Conservation (phyloP, 495 filamentous ascomycete species). For the Neurospora intermedia region DNA sequence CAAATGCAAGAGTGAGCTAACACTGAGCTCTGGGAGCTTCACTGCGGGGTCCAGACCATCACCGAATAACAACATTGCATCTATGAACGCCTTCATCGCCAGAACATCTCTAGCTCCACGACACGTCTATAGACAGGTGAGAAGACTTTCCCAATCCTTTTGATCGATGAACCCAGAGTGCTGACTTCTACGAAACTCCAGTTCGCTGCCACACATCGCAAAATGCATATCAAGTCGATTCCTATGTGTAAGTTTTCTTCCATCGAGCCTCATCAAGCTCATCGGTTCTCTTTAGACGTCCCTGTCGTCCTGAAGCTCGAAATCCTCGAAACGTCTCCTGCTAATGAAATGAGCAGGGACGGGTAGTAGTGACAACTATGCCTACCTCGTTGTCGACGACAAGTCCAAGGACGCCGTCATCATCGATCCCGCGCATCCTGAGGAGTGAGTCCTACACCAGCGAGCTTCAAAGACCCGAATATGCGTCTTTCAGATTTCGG, state of each 20-base stretch:
- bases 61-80: neutral
- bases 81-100: slow-evolving; percentile 23
- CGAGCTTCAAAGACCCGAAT: neutral
- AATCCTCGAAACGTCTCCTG: neutral
- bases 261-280: neutral
- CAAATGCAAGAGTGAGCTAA: neutral
- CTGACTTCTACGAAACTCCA: slow-evolving; percentile 3
- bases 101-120: slow-evolving; percentile 16
- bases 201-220: slow-evolving; percentile 27
- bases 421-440: slow-evolving; percentile 86
- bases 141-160: neutral
- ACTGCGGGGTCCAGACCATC: neutral
- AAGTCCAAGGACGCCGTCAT: slow-evolving; percentile 82
- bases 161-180: slow-evolving; percentile 4
- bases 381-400: slow-evolving; percentile 89
- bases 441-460: slow-evolving; percentile 52
- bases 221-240: slow-evolving; percentile 95
- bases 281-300: neutral
- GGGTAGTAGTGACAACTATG: slow-evolving; percentile 88
- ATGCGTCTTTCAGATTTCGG: neutral
- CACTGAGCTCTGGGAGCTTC: neutral
- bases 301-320: neutral
- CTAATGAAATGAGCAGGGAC: slow-evolving; percentile 48
- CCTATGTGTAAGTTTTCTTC: slow-evolving; percentile 76
- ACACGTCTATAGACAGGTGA: slow-evolving; percentile 2